These are phyloP conservation scores for Leccinellum rugosiceps DNA, from an alignment of 768 basidiomycete species.

Conservation along the genomic window DNA sequence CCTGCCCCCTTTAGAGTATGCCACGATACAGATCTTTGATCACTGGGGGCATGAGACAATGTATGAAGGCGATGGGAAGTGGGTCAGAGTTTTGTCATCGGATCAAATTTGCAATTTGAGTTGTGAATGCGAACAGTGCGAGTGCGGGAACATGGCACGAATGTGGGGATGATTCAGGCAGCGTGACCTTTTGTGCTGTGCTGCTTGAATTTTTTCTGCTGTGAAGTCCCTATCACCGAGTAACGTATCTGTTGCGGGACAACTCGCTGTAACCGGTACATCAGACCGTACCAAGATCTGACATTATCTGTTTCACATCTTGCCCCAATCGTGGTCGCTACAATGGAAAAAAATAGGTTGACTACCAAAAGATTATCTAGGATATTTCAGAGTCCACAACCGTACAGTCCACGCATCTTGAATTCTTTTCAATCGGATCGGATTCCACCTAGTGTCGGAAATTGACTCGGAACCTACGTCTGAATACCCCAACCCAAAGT, in stretches of 20 bases:
- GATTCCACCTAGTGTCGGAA: not conserved
- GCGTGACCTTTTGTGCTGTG: not conserved
- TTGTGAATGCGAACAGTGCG: slow-evolving; percentile 8
- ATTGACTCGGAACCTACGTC: not conserved
- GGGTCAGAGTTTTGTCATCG: slow-evolving; percentile 35
- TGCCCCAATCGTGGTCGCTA: not conserved
- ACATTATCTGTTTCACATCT: not conserved
- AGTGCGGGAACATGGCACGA: no score
- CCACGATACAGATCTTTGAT: slow-evolving; percentile 32
- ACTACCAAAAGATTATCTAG: not conserved
- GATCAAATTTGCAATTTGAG: slow-evolving; percentile 36
- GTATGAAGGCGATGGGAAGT: slow-evolving; percentile 38
- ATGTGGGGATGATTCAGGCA: not conserved
- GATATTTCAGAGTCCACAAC: not conserved
- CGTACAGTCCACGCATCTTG: not conserved
- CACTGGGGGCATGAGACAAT: no score
- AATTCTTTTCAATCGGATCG: not conserved
- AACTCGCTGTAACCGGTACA: not conserved
- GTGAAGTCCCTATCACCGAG: not conserved
- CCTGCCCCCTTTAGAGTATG: slow-evolving; percentile 40
- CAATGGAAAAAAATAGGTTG: no score
- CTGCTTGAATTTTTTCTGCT: not conserved
- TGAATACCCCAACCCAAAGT: not conserved
- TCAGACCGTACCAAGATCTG: not conserved
- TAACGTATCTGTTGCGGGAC: not conserved